Percentiles rank a stretch among this genome's conserved stretches.
Conservation (phyloP, 805 yeast species). For the Grigorovia jiainica region DNA sequence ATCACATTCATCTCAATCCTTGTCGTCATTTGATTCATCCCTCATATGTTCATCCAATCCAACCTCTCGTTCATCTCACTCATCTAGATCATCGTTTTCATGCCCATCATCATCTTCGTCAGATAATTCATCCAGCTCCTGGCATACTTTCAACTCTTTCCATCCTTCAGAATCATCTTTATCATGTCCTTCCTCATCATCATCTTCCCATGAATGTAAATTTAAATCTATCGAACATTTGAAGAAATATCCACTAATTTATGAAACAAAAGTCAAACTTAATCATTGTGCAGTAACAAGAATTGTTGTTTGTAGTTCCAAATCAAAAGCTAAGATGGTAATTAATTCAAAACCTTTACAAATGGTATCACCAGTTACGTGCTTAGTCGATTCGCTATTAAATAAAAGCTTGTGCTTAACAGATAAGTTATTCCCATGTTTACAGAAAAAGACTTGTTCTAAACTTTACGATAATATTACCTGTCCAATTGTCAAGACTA, state of each 20-base stretch:
- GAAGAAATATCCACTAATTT: constrained; percentile 39
- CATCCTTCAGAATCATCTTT: too few relatives aligned
- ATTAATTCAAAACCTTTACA: constrained; percentile 26
- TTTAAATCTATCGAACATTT: constrained; percentile 34
- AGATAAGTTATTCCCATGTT: constrained; percentile 50
- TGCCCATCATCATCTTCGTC: too few relatives aligned
- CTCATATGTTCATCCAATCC: too few relatives aligned
- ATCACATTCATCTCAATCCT: too few relatives aligned
- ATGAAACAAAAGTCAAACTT: constrained; percentile 31
- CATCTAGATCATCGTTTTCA: too few relatives aligned
- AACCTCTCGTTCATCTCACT: too few relatives aligned
- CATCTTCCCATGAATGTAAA: not conserved
- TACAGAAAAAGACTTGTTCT: constrained; percentile 44
- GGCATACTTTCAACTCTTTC: too few relatives aligned
- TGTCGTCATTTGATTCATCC: too few relatives aligned
- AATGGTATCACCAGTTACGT: constrained; percentile 36
- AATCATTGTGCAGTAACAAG: constrained; percentile 32
- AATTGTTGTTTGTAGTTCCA: constrained; percentile 24
- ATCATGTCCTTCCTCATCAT: too few relatives aligned
- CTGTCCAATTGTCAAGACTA: constrained; percentile 43
- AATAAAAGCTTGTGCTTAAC: constrained; percentile 46
- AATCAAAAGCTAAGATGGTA: constrained; percentile 25
- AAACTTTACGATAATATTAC: constrained; percentile 40
- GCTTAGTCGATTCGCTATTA: constrained; percentile 42
- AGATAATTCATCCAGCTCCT: too few relatives aligned